Evolutionary conservation across 352 stramenopile genomes (phyloP).

Genomic region (Globisporangium nodosum): DNA sequence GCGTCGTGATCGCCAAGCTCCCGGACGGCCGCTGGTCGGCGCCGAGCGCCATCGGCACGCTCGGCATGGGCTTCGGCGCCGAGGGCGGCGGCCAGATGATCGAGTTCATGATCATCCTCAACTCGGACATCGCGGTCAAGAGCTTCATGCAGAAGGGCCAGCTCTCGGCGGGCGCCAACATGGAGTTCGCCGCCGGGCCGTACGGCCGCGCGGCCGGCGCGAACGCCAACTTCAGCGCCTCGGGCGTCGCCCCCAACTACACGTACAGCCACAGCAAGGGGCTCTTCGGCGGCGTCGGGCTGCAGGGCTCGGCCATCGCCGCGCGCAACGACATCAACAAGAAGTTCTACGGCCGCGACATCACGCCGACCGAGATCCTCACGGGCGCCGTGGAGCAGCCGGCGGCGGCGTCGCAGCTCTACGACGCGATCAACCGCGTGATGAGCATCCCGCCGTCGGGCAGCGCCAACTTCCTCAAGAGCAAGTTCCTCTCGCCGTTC

Average conservation of each 20-base stretch:
- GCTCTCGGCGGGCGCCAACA: slow-evolving; percentile 74
- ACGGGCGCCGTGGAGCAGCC: slow-evolving; percentile 79
- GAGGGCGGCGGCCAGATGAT: slow-evolving; percentile 80
- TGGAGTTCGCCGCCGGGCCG: slow-evolving; percentile 76
- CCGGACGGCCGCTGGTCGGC: slow-evolving; percentile 93
- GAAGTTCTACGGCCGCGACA: slow-evolving; percentile 86
- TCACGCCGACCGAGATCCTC: slow-evolving; percentile 80
- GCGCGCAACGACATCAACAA: slow-evolving; percentile 79
- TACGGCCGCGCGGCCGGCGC: slow-evolving; percentile 75
- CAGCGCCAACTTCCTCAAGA: slow-evolving; percentile 39
- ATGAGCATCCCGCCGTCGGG: slow-evolving; percentile 65
- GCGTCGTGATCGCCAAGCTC: slow-evolving; percentile 93
- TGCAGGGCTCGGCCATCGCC: slow-evolving; percentile 80
- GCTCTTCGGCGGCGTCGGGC: slow-evolving; percentile 73
- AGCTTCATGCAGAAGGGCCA: slow-evolving; percentile 84
- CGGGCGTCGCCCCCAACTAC: slow-evolving; percentile 80
- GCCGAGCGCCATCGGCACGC: slow-evolving; percentile 91
- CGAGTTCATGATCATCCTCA: slow-evolving; percentile 90
- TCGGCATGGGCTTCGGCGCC: slow-evolving; percentile 83
- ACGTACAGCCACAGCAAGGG: slow-evolving; percentile 87
- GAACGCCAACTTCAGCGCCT: slow-evolving; percentile 71
- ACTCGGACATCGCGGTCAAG: slow-evolving; percentile 91
- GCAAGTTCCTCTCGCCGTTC: slow-evolving; percentile 63
- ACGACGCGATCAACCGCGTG: slow-evolving; percentile 75
- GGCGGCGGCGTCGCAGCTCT: slow-evolving; percentile 71